Percentiles rank a stretch among this genome's conserved stretches.
phyloP scores from a whole-genome alignment of 352 stramenopile species.

The Phytopythium boreale region DNA sequence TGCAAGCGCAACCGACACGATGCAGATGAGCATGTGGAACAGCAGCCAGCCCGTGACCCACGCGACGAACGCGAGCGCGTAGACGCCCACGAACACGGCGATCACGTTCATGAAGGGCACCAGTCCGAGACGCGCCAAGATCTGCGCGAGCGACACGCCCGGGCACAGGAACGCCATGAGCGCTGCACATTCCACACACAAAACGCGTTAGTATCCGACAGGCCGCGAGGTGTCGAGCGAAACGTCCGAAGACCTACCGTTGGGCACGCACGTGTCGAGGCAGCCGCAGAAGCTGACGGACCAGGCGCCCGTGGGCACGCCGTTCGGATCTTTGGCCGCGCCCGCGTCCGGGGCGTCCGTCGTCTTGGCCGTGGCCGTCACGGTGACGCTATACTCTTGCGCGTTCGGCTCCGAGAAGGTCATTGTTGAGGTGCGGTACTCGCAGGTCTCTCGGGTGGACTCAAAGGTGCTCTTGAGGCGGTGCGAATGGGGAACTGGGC shows the following conservation, averaged over 20 bases:
- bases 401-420: conserved; percentile 4
- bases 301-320: conserved; percentile 37
- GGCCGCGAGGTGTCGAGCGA: not conserved
- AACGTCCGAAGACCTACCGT: conserved; percentile 16
- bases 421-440: not conserved
- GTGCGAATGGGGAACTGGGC: not conserved
- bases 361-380: not conserved
- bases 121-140: conserved; percentile 23
- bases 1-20: conserved; percentile 11
- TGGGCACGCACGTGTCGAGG: conserved; percentile 30
- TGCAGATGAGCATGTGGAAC: conserved; percentile 5
- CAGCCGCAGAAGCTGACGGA: conserved; percentile 29
- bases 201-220: not conserved
- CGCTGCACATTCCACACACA: conserved; percentile 5
- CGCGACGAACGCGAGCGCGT: conserved; percentile 15
- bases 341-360: not conserved
- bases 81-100: conserved; percentile 14
- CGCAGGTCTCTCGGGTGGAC: not conserved
- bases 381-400: not conserved
- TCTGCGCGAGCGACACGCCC: conserved; percentile 30
- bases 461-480: not conserved
- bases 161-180: conserved; percentile 37
- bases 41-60: conserved; percentile 5
- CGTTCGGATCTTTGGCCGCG: conserved; percentile 24
- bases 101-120: conserved; percentile 20